phyloP scores from a whole-genome alignment of 108 stramenopile genomes.

The Skeletonema marinoi region DNA sequence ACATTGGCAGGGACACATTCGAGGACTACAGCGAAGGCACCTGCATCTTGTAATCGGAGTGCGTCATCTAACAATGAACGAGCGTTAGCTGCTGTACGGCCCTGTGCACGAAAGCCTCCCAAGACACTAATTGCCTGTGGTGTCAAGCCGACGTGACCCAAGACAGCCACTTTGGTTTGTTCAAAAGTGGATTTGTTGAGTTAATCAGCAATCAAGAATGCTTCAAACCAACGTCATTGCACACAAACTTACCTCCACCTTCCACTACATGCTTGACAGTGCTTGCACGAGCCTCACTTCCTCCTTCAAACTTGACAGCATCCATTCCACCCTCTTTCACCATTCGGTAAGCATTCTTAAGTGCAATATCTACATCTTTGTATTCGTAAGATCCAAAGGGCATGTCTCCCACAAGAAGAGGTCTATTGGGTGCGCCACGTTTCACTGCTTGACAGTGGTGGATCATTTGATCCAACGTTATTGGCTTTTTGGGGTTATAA shows the following conservation, averaged over 20 bases:
- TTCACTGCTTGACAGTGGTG: conserved; percentile 95
- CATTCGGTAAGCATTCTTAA: conserved; percentile 89
- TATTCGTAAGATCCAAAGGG: conserved; percentile 97
- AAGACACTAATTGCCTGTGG: conserved; percentile 96
- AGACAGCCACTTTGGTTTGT: conserved; percentile 80
- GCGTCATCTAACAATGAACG: conserved; percentile 92
- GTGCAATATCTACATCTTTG: conserved; percentile 81
- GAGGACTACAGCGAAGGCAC: conserved; percentile 93
- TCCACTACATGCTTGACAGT: conserved; percentile 87
- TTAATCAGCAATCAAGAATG: not conserved
- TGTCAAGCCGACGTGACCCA: conserved; percentile 98
- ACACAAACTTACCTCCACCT: conserved; percentile 71
- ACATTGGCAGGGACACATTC: conserved; percentile 98
- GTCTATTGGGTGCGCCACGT: conserved; percentile 70
- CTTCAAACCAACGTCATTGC: not conserved
- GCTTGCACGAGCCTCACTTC: conserved; percentile 63
- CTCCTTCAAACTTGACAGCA: conserved; percentile 95
- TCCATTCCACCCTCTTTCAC: conserved; percentile 92
- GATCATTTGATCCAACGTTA: conserved; percentile 96
- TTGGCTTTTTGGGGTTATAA: conserved; percentile 50
- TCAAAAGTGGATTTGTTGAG: not conserved
- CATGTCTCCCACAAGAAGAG: conserved; percentile 97
- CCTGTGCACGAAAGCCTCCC: conserved; percentile 98
- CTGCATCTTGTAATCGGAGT: conserved; percentile 92
- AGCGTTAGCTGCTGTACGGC: conserved; percentile 91